Evolutionary conservation across 2,329 filamentous ascomycete species (phyloP).

Genomic region (Aspergillus luchuensis): DNA sequence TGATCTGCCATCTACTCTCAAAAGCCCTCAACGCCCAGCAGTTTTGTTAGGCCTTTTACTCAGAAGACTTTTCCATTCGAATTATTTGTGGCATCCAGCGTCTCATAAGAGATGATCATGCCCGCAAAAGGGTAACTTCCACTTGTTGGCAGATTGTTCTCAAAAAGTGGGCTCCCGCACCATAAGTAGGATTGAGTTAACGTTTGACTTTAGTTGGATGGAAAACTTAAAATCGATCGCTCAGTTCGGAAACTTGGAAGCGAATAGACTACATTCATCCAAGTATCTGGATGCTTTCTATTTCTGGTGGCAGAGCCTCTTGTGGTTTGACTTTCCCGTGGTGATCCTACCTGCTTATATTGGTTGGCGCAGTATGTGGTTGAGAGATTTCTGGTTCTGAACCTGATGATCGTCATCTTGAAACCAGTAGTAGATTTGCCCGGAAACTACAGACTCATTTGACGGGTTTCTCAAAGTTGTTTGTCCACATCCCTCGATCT

Average conservation of each 20-base stretch:
- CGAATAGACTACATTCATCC: neutral
- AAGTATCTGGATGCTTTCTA: neutral
- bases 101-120: neutral
- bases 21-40: neutral
- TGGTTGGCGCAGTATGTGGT: neutral
- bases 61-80: neutral
- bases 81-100: neutral
- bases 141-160: neutral
- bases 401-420: neutral
- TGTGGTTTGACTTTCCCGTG: neutral
- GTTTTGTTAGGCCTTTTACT: neutral
- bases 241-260: neutral
- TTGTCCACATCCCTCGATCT: neutral
- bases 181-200: neutral
- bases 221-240: neutral
- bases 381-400: neutral
- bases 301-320: neutral
- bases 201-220: neutral
- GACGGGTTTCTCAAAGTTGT: neutral
- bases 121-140: neutral
- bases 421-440: neutral
- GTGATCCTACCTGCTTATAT: neutral
- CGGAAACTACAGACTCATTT: no score
- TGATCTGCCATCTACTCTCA: neutral
- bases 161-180: neutral